A percentile compares a stretch with the other conserved stretches of the same genome.
Conservation (phyloP, 2,329 filamentous ascomycete genomes). For the Botrytis byssoidea region DNA sequence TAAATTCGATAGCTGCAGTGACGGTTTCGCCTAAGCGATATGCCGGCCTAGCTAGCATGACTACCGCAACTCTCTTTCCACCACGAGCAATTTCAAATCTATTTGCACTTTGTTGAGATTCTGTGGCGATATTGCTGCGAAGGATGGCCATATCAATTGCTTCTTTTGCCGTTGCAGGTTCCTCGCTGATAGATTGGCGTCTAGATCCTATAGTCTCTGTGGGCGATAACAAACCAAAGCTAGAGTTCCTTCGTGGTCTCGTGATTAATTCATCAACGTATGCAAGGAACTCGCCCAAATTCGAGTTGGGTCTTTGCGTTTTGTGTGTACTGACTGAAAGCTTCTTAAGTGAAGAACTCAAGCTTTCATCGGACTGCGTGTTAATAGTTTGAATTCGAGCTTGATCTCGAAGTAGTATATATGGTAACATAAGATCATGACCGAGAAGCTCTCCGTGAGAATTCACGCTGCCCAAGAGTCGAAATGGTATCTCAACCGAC, state of each 20-base stretch:
- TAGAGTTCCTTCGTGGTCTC: slow-evolving; percentile 53
- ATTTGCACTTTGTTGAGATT: slow-evolving; percentile 78
- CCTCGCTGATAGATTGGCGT: slow-evolving; percentile 54
- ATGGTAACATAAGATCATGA: slow-evolving; percentile 92
- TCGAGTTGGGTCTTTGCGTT: slow-evolving; percentile 36
- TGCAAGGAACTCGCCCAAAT: slow-evolving; percentile 64
- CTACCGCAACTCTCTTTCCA: slow-evolving; percentile 84
- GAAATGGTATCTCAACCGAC: slow-evolving; percentile 89
- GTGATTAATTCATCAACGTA: slow-evolving; percentile 76
- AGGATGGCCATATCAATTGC: slow-evolving; percentile 90
- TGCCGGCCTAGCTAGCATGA: slow-evolving; percentile 83
- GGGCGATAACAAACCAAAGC: slow-evolving; percentile 68
- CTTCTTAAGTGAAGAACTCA: slow-evolving; percentile 20
- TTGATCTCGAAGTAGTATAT: slow-evolving; percentile 82
- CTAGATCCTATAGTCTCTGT: slow-evolving; percentile 58
- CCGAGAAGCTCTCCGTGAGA: slow-evolving; percentile 82
- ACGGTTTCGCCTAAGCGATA: slow-evolving; percentile 89
- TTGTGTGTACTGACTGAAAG: slow-evolving; percentile 35
- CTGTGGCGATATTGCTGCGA: slow-evolving; percentile 67
- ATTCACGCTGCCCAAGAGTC: slow-evolving; percentile 91
- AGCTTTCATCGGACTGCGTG: slow-evolving; percentile 24
- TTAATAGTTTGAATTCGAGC: slow-evolving; percentile 47
- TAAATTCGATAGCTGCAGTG: slow-evolving; percentile 81
- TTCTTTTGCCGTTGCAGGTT: slow-evolving; percentile 68
- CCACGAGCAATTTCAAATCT: slow-evolving; percentile 93